These are phyloP conservation scores for Aureobasidium lini DNA, from an alignment of 2,329 filamentous ascomycete genomes.

Conservation along the genomic window DNA sequence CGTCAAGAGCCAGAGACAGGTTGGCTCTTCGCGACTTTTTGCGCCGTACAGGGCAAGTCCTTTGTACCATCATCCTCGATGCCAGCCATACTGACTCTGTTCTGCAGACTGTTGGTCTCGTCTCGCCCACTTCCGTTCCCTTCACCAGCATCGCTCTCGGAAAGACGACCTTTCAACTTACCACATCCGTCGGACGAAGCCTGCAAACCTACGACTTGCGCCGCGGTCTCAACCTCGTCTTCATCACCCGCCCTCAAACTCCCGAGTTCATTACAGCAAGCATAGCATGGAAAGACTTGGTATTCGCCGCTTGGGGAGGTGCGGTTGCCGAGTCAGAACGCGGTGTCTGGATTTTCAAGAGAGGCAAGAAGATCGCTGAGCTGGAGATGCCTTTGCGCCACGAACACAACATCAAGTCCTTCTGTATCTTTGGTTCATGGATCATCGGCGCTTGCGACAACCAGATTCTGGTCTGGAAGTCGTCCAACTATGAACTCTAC, in stretches of 20 bases:
- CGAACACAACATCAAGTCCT: constrained; percentile 63
- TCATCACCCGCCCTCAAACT: constrained; percentile 86
- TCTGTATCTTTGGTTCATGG: constrained; percentile 86
- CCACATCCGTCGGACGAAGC: constrained; percentile 81
- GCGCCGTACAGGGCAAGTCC: constrained; percentile 76
- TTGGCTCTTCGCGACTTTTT: constrained; percentile 66
- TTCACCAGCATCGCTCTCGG: constrained; percentile 85
- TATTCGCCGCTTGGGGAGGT: constrained; percentile 86
- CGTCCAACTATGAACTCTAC: constrained; percentile 75
- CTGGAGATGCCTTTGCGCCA: constrained; percentile 60
- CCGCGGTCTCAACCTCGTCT: constrained; percentile 82
- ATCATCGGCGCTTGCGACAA: constrained; percentile 71
- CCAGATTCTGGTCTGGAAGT: constrained; percentile 84
- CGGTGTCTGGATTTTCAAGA: constrained; percentile 85
- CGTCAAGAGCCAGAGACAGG: constrained; percentile 19
- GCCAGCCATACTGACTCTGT: constrained; percentile 17
- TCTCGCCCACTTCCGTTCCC: constrained; percentile 82
- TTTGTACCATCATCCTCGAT: not conserved
- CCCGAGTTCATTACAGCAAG: constrained; percentile 80
- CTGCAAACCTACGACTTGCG: constrained; percentile 95
- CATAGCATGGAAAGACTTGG: constrained; percentile 74
- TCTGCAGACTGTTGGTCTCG: constrained; percentile 75
- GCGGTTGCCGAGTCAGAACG: constrained; percentile 43
- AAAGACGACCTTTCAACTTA: constrained; percentile 94
- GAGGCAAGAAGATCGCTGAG: constrained; percentile 76